Evolutionary conservation across 2,329 filamentous ascomycete species (phyloP).

Genomic region (Neofusicoccum kwambonambiense): DNA sequence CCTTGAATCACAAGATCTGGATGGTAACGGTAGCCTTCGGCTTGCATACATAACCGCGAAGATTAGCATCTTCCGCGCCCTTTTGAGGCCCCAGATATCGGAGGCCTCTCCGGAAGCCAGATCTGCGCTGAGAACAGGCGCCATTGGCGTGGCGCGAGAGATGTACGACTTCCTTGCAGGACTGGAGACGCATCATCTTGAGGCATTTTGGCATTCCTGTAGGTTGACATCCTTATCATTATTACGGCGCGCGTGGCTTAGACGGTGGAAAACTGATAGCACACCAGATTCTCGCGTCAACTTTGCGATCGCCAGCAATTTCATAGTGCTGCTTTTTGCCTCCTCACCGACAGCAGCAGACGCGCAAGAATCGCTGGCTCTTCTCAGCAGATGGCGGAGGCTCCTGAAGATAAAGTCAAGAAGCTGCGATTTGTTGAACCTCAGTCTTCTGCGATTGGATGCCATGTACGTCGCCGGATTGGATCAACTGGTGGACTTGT

Average conservation of each 20-base stretch:
- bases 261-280: not conserved
- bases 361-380: constrained; percentile 29
- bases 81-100: constrained; percentile 43
- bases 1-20: constrained; percentile 43
- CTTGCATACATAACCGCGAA: constrained; percentile 54
- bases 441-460: constrained; percentile 32
- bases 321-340: constrained; percentile 34
- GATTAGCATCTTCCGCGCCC: constrained; percentile 52
- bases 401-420: constrained; percentile 32
- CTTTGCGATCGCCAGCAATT: constrained; percentile 34
- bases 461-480: constrained; percentile 30
- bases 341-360: constrained; percentile 28
- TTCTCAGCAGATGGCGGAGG: constrained; percentile 31
- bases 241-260: not conserved
- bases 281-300: constrained; percentile 33
- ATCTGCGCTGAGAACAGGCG: constrained; percentile 31
- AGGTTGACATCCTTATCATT: constrained; percentile 19
- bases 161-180: constrained; percentile 31
- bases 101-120: constrained; percentile 29
- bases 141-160: constrained; percentile 30
- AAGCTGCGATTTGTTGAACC: constrained; percentile 34
- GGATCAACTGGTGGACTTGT: constrained; percentile 30
- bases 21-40: constrained; percentile 47
- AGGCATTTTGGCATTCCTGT: constrained; percentile 37
- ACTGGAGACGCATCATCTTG: constrained; percentile 29